phyloP scores from a whole-genome alignment of 1,284 basidiomycete genomes.

The Apiotrichum gracile region DNA sequence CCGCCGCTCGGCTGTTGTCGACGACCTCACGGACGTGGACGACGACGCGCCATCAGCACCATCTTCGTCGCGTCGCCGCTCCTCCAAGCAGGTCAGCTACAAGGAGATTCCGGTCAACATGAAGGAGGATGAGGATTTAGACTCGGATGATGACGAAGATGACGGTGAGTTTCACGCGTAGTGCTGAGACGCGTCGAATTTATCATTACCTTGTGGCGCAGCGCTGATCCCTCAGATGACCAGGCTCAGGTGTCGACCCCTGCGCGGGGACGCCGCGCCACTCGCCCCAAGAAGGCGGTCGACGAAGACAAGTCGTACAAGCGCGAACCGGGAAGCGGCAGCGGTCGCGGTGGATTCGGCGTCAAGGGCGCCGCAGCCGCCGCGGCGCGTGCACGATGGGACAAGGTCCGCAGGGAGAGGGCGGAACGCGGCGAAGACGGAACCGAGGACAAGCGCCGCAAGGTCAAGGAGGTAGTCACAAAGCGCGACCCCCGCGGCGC shows the following conservation, averaged over 20 bases:
- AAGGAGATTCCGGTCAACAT: conserved; percentile 18
- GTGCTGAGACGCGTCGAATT: not conserved
- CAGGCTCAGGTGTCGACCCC: conserved; percentile 3
- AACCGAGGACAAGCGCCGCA: conserved; percentile 1
- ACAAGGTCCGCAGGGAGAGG: conserved; percentile 36
- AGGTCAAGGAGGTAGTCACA: not conserved
- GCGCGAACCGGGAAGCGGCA: conserved; percentile 34
- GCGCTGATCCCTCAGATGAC: conserved; percentile 9
- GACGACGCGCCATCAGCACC: conserved; percentile 12
- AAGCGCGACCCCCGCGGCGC: conserved; percentile 20
- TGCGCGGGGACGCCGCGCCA: not conserved
- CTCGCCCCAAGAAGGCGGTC: conserved; percentile 7
- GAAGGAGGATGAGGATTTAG: conserved; percentile 11
- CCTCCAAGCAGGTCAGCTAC: conserved; percentile 23
- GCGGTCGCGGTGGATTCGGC: conserved; percentile 41
- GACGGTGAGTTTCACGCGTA: conserved; percentile 10
- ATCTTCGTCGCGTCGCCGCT: conserved; percentile 11
- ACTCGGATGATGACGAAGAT: conserved; percentile 16
- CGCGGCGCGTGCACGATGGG: conserved; percentile 43
- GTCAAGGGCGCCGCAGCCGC: conserved; percentile 44
- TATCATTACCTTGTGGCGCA: not conserved
- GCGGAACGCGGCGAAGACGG: conserved; percentile 38
- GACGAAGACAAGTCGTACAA: conserved; percentile 22
- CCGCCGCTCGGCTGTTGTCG: not conserved
- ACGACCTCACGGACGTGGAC: conserved; percentile 11